Evolutionary conservation across 371 early-diverging fungal species (phyloP).

Genomic region (Chytridiales sp.): DNA sequence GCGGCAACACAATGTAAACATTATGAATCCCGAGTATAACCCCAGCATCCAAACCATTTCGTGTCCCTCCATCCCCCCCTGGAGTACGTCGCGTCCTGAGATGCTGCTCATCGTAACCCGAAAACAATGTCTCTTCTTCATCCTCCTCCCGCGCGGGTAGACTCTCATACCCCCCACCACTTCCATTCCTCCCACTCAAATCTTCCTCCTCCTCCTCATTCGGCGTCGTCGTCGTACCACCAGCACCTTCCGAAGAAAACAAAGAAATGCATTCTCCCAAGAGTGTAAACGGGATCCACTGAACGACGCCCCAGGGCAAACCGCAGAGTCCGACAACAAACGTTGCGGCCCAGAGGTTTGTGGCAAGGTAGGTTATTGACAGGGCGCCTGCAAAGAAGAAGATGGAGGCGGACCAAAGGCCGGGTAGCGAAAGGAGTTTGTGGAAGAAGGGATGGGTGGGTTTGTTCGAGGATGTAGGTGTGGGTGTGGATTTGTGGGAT

Average conservation of each 20-base stretch:
- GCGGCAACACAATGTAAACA: constrained; percentile 90
- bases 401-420: constrained; percentile 69
- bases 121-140: no score
- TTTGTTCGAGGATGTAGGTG: no score
- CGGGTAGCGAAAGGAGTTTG: constrained; percentile 54
- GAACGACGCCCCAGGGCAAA: constrained; percentile 81
- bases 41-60: constrained; percentile 71
- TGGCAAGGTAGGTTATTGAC: constrained; percentile 63
- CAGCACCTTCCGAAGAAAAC: no score
- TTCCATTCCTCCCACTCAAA: neutral
- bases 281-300: constrained; percentile 93
- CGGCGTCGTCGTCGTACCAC: no score
- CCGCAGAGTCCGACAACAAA: constrained; percentile 74
- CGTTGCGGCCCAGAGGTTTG: constrained; percentile 54
- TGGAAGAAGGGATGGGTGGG: neutral
- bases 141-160: constrained; percentile 8
- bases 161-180: neutral
- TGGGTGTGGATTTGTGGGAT: no score
- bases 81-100: no score
- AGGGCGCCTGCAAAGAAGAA: constrained; percentile 67
- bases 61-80: no score
- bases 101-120: no score
- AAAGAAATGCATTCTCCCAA: constrained; percentile 85
- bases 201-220: neutral
- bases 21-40: constrained; percentile 91